A percentile compares a stretch with the other conserved stretches of the same genome.
Evolutionary conservation across 805 yeast genomes (phyloP).

Genomic region (Zygoascus biomembranicola): DNA sequence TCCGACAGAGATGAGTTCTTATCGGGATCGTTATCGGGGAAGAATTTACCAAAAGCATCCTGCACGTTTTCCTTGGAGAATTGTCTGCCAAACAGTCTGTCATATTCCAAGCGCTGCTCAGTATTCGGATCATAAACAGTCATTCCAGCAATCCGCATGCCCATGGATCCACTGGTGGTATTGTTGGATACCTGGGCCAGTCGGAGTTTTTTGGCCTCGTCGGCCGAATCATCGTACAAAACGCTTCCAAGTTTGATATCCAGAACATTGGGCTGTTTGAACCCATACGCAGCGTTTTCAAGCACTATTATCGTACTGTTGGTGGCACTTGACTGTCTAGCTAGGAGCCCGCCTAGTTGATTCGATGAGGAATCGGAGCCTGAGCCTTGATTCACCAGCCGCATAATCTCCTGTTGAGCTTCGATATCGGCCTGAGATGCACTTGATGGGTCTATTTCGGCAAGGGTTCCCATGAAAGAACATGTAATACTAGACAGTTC

Average conservation of each 20-base stretch:
- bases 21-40: slow-evolving; percentile 15
- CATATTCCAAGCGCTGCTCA: slow-evolving; percentile 39
- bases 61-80: slow-evolving; percentile 36
- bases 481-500: slow-evolving; percentile 39
- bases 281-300: slow-evolving; percentile 60
- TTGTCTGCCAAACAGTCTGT: slow-evolving; percentile 65
- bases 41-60: slow-evolving; percentile 43
- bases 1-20: slow-evolving; percentile 24
- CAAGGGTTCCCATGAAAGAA: slow-evolving; percentile 49
- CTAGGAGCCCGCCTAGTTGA: neutral
- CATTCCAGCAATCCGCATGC: slow-evolving; percentile 86
- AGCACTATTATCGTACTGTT: slow-evolving; percentile 44
- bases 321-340: neutral
- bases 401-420: neutral
- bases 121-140: slow-evolving; percentile 36
- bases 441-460: slow-evolving; percentile 20
- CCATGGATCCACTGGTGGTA: slow-evolving; percentile 76
- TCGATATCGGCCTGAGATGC: neutral
- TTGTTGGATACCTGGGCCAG: slow-evolving; percentile 51
- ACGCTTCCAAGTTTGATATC: slow-evolving; percentile 77
- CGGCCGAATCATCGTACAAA: slow-evolving; percentile 52
- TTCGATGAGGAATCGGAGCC: neutral
- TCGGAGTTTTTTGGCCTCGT: slow-evolving; percentile 52
- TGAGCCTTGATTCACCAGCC: neutral
- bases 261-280: slow-evolving; percentile 56